These are phyloP conservation scores for Suhomyces kunorum DNA, from an alignment of 1,139 yeast species.

Conservation along the genomic window DNA sequence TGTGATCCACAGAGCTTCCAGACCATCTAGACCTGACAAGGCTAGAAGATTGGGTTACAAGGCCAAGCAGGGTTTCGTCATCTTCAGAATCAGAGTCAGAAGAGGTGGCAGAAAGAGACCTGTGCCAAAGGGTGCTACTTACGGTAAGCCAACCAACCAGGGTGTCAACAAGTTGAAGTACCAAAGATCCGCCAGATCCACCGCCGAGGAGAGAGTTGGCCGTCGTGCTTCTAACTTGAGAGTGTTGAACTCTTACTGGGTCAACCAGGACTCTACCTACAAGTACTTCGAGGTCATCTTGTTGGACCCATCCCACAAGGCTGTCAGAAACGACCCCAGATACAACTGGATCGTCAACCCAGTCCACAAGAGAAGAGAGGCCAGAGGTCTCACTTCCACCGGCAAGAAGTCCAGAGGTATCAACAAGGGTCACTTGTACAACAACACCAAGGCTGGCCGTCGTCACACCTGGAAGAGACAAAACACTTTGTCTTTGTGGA, in stretches of 20 bases:
- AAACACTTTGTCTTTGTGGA: slow-evolving; percentile 98
- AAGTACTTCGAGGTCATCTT: slow-evolving; percentile 97
- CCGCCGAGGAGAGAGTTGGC: slow-evolving; percentile 99
- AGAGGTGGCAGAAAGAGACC: slow-evolving; percentile 99
- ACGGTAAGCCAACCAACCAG: slow-evolving; percentile 99
- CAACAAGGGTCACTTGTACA: slow-evolving; percentile 99
- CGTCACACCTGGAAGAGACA: slow-evolving; percentile 99
- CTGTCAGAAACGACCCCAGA: slow-evolving; percentile 98
- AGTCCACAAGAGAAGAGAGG: slow-evolving; percentile 99
- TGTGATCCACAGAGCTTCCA: slow-evolving; percentile 98
- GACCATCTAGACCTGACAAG: slow-evolving; percentile 99
- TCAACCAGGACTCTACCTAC: slow-evolving; percentile 99
- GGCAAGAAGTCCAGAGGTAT: slow-evolving; percentile 99
- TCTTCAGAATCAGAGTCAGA: slow-evolving; percentile 99
- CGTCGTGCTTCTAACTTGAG: slow-evolving; percentile 99
- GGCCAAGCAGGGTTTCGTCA: slow-evolving; percentile 99
- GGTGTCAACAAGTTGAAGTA: slow-evolving; percentile 99
- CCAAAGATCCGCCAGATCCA: slow-evolving; percentile 97
- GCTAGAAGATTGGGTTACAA: slow-evolving; percentile 99
- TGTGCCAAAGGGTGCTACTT: slow-evolving; percentile 99
- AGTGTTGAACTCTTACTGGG: slow-evolving; percentile 99
- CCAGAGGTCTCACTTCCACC: slow-evolving; percentile 97
- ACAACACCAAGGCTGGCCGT: slow-evolving; percentile 98
- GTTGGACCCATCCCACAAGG: slow-evolving; percentile 97
- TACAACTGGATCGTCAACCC: slow-evolving; percentile 99